Percentiles rank a stretch among this genome's conserved stretches.
phyloP scores from a whole-genome alignment of 805 yeast genomes.

The Spathaspora gorwiae region DNA sequence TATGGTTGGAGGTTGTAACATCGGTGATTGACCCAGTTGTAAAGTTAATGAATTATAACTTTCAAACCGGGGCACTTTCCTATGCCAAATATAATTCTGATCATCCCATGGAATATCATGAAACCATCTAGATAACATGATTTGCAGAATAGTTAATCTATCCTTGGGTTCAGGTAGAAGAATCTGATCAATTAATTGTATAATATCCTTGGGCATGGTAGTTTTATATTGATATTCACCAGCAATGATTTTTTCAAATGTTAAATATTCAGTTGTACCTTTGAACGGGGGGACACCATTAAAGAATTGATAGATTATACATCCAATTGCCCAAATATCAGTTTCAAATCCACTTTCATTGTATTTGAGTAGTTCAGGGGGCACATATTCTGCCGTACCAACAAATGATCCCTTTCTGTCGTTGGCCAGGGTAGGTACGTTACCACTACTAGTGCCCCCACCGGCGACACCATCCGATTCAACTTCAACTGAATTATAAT shows the following conservation, averaged over 20 bases:
- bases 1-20: constrained; percentile 16
- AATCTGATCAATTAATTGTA: constrained; percentile 25
- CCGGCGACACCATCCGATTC: background rate
- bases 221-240: constrained; percentile 56
- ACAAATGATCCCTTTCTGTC: constrained; percentile 68
- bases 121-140: constrained; percentile 34
- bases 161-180: constrained; percentile 29
- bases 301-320: constrained; percentile 78
- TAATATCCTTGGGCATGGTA: constrained; percentile 27
- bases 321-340: constrained; percentile 94
- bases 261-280: constrained; percentile 77
- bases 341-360: constrained; percentile 80
- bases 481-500: constrained; percentile 16
- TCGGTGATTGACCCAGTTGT: background rate
- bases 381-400: constrained; percentile 75
- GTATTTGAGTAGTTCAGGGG: constrained; percentile 79
- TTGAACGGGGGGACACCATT: constrained; percentile 87
- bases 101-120: constrained; percentile 38
- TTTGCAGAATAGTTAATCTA: constrained; percentile 29
- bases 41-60: constrained; percentile 14
- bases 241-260: constrained; percentile 82
- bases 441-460: too few relatives aligned
- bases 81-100: constrained; percentile 34
- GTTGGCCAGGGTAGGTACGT: constrained; percentile 22
- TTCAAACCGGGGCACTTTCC: constrained; percentile 29